Evolutionary conservation across 2,329 filamentous ascomycete species (phyloP).

Genomic region (Ceratocystis destructans): DNA sequence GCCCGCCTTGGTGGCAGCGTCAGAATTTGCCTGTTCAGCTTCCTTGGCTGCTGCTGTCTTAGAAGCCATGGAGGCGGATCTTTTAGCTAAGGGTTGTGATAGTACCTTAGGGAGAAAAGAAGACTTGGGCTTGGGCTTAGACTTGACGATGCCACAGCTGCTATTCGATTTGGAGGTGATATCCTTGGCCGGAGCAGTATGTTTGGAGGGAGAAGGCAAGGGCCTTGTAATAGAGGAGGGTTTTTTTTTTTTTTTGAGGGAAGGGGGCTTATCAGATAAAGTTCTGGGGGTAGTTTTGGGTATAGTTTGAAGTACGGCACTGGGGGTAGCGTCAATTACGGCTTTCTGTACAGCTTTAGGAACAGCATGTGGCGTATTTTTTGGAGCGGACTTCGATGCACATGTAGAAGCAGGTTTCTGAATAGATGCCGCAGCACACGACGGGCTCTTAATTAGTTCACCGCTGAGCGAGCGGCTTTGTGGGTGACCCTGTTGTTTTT

Average conservation of each 20-base stretch:
- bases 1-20: background rate
- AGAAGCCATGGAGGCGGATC: background rate
- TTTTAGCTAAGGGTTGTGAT: background rate
- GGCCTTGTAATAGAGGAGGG: background rate
- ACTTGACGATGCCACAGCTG: background rate
- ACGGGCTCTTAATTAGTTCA: too few species aligned
- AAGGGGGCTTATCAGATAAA: background rate
- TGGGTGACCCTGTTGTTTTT: too few species aligned
- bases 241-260: background rate
- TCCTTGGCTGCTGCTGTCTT: background rate
- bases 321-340: too few species aligned
- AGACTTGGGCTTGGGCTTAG: background rate
- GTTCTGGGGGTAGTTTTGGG: too few species aligned
- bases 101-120: background rate
- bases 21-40: conserved; percentile 7
- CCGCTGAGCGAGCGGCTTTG: too few species aligned
- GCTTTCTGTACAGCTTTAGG: too few species aligned
- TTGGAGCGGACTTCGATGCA: too few species aligned
- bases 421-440: too few species aligned
- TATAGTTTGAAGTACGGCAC: too few species aligned
- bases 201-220: background rate
- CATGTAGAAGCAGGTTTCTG: too few species aligned
- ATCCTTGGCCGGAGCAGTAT: background rate
- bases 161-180: background rate
- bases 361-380: too few species aligned